Percentiles rank a stretch among this genome's conserved stretches.
These are phyloP conservation scores for Dendrobium officinale DNA, from an alignment of 106 monocot genomes.

Conservation along the genomic window DNA sequence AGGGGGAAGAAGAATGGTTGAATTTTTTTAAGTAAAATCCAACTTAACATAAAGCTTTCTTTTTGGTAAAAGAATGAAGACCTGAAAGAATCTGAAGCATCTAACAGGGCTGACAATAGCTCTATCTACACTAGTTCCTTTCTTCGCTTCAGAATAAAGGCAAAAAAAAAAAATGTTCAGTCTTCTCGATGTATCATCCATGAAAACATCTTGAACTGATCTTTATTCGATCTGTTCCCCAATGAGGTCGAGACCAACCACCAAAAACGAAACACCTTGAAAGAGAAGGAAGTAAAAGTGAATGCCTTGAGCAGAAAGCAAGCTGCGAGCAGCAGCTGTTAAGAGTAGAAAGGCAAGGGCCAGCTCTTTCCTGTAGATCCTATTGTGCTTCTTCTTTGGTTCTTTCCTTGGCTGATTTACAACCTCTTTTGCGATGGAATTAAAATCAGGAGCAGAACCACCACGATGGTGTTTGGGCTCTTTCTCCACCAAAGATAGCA, in stretches of 20 bases:
- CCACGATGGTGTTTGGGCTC: slow-evolving; percentile 27
- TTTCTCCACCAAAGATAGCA: slow-evolving; percentile 45
- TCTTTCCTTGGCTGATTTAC: slow-evolving; percentile 24
- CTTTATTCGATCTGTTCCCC: slow-evolving; percentile 85
- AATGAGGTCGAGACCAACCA: slow-evolving; percentile 90
- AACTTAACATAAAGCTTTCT: slow-evolving; percentile 21
- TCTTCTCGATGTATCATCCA: slow-evolving; percentile 1
- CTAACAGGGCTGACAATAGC: slow-evolving; percentile 28
- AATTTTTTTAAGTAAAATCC: slow-evolving; percentile 24
- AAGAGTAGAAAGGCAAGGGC: slow-evolving; percentile 79
- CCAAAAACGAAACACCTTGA: slow-evolving; percentile 84
- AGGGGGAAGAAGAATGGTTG: not conserved
- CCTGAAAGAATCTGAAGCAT: slow-evolving; percentile 37
- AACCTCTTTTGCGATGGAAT: slow-evolving; percentile 31
- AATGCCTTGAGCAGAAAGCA: slow-evolving; percentile 93
- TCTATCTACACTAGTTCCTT: slow-evolving; percentile 26
- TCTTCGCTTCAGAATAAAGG: not conserved
- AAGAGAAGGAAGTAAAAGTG: slow-evolving; percentile 97
- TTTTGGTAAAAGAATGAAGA: slow-evolving; percentile 46
- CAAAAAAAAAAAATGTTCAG: not conserved
- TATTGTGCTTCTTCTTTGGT: slow-evolving; percentile 68
- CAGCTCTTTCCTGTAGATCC: slow-evolving; percentile 84
- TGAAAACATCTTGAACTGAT: not conserved
- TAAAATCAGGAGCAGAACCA: slow-evolving; percentile 44
- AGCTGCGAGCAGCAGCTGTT: slow-evolving; percentile 65